Evolutionary conservation across 495 filamentous ascomycete species (phyloP).

Genomic region (Penicillium cosmopolitanum): DNA sequence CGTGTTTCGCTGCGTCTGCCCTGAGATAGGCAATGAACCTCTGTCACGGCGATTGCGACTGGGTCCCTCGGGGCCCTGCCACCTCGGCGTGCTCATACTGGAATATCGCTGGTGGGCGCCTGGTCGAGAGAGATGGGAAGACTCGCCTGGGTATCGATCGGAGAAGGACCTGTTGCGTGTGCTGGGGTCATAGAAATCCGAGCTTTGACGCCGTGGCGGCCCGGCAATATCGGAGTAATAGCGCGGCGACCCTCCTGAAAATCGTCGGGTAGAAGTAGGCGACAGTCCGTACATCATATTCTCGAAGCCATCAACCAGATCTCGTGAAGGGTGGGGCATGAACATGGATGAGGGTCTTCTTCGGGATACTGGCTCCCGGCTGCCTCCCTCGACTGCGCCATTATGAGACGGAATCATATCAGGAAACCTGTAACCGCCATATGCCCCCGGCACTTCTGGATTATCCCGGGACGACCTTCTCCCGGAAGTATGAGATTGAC

Average conservation of each 20-base stretch:
- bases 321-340: background rate
- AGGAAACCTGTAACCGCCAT: constrained; percentile 1
- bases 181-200: background rate
- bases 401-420: background rate
- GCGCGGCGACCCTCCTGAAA: background rate
- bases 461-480: background rate
- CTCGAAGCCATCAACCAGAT: background rate
- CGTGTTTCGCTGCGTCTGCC: background rate
- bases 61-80: background rate
- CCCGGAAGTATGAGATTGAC: background rate
- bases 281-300: background rate
- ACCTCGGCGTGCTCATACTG: constrained; percentile 9
- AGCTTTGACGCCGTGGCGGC: background rate
- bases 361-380: background rate
- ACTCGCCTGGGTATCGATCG: constrained; percentile 1
- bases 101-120: background rate
- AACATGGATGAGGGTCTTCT: constrained; percentile 3
- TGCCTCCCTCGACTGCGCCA: background rate
- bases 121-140: background rate
- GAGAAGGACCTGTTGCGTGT: background rate
- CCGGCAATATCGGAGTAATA: background rate
- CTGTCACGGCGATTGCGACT: background rate
- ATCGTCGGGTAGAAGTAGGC: background rate
- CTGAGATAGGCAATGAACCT: background rate
- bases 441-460: background rate